phyloP scores from a whole-genome alignment of 148 eudicot genomes.

The Camellia granthamiana region DNA sequence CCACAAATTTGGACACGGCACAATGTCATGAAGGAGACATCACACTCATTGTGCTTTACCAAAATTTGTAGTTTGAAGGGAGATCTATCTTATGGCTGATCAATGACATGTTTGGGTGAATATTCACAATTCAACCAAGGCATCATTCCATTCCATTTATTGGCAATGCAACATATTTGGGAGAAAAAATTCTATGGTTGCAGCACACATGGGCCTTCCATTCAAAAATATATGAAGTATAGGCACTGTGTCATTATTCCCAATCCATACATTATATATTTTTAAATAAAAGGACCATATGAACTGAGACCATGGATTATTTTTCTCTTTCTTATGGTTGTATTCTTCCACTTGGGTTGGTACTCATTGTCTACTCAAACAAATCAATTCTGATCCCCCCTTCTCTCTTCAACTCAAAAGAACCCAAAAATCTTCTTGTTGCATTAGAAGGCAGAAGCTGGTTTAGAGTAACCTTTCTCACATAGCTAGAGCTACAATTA shows the following conservation, averaged over 20 bases:
- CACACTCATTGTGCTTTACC: too few species aligned
- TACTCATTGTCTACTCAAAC: neutral
- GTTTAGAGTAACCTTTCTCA: neutral
- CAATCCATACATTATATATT: neutral
- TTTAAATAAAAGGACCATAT: conserved; percentile 1
- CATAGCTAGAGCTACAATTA: neutral
- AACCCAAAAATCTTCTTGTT: neutral
- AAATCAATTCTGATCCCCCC: neutral
- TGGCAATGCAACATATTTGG: too few species aligned
- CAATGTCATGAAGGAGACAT: too few species aligned
- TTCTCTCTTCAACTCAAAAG: neutral
- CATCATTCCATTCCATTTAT: too few species aligned
- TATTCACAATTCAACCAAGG: too few species aligned
- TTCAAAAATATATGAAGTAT: neutral
- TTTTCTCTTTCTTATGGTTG: neutral
- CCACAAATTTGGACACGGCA: too few species aligned
- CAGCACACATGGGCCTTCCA: neutral
- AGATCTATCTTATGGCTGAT: too few species aligned
- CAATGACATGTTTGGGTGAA: too few species aligned
- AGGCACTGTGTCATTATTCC: neutral
- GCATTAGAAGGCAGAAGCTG: neutral
- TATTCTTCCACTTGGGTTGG: neutral
- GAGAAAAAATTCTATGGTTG: too few species aligned
- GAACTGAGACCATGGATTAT: neutral
- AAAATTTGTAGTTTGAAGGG: too few species aligned